A percentile compares a stretch with the other conserved stretches of the same genome.
These are phyloP conservation scores for Rhododendron griersonianum DNA, from an alignment of 148 eudicot genomes.

Conservation along the genomic window DNA sequence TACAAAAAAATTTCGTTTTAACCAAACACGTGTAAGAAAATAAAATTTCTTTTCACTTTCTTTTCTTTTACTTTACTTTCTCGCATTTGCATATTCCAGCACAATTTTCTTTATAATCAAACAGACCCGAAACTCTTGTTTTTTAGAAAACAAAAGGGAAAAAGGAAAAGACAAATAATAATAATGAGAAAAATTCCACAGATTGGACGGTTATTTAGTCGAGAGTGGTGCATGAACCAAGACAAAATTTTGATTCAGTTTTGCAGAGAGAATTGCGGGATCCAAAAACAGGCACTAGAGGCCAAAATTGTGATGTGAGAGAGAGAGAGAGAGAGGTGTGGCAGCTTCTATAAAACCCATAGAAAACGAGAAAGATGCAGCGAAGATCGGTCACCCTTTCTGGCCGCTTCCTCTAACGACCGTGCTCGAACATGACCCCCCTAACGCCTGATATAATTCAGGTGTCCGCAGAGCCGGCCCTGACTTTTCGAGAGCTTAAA, in stretches of 20 bases:
- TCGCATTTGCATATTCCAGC: no score
- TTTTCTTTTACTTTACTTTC: no score
- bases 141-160: neutral
- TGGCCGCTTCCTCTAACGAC: neutral
- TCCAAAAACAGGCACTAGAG: neutral
- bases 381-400: neutral
- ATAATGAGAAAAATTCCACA: neutral
- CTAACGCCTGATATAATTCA: neutral
- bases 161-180: neutral
- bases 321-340: neutral
- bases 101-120: no score
- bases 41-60: no score
- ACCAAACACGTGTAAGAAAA: no score
- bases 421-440: neutral
- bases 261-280: neutral
- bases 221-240: neutral
- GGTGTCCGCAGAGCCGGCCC: no score
- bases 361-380: neutral
- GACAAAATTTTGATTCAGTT: neutral
- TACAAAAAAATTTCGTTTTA: no score
- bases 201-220: neutral
- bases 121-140: neutral
- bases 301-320: neutral
- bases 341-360: neutral
- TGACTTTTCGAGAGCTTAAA: no score